These are phyloP conservation scores for Pichia membranifaciens DNA, from an alignment of 805 yeast genomes.

Conservation along the genomic window DNA sequence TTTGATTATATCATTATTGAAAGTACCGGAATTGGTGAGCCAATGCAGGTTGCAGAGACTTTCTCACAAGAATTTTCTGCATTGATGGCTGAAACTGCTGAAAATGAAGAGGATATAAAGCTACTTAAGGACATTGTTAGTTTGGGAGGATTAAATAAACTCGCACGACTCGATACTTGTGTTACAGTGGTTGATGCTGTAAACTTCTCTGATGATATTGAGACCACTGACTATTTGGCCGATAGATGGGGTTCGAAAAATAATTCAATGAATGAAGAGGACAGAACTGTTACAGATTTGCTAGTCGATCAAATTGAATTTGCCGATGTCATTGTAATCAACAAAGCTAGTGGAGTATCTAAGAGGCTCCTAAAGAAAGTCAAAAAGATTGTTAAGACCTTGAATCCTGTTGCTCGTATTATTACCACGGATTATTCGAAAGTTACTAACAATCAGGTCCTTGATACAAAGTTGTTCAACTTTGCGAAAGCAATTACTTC, in stretches of 20 bases:
- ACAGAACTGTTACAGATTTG: slow-evolving; percentile 40
- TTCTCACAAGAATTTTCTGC: slow-evolving; percentile 39
- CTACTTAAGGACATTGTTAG: slow-evolving; percentile 26
- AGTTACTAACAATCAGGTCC: slow-evolving; percentile 31
- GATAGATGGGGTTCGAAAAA: slow-evolving; percentile 34
- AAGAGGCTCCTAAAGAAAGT: slow-evolving; percentile 28
- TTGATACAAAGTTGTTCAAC: slow-evolving; percentile 34
- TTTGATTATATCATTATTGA: slow-evolving; percentile 41
- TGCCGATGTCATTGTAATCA: slow-evolving; percentile 39
- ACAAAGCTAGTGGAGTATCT: slow-evolving; percentile 31
- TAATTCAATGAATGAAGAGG: slow-evolving; percentile 36
- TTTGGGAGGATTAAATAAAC: slow-evolving; percentile 36
- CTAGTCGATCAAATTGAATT: slow-evolving; percentile 44
- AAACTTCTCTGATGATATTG: slow-evolving; percentile 37
- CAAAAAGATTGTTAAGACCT: slow-evolving; percentile 28
- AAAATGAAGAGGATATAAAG: slow-evolving; percentile 10
- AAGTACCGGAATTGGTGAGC: slow-evolving; percentile 43
- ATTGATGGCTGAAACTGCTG: slow-evolving; percentile 22
- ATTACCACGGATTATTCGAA: slow-evolving; percentile 33
- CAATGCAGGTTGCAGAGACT: slow-evolving; percentile 47
- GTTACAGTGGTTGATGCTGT: slow-evolving; percentile 42
- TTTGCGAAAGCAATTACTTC: slow-evolving; percentile 39
- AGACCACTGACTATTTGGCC: slow-evolving; percentile 37
- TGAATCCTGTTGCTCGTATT: slow-evolving; percentile 40
- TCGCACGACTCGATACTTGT: slow-evolving; percentile 39